These are phyloP conservation scores for Microcyclosporella mali DNA, from an alignment of 2,329 filamentous ascomycete species.

Conservation along the genomic window DNA sequence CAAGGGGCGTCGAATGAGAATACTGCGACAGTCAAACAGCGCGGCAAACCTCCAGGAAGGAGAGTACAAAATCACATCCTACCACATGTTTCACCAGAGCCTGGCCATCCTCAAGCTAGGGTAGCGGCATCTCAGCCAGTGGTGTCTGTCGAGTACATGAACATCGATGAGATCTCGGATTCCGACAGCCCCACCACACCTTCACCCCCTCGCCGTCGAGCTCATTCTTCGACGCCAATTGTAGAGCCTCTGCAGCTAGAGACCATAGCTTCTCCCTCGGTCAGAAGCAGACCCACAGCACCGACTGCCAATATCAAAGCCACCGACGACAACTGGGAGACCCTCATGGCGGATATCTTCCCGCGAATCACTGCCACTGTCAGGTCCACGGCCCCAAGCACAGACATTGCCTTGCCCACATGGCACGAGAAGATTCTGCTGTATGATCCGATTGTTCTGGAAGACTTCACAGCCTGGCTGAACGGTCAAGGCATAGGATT, in stretches of 20 bases:
- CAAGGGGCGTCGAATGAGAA: too few relatives aligned
- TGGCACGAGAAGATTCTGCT: constrained; percentile 93
- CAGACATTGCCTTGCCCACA: constrained; percentile 44
- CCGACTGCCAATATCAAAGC: constrained; percentile 17
- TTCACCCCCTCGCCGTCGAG: constrained; percentile 28
- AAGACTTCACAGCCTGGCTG: constrained; percentile 78
- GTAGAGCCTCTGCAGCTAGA: constrained; percentile 19
- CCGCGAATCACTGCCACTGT: constrained; percentile 45
- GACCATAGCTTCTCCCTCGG: constrained; percentile 10
- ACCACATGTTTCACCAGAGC: not conserved
- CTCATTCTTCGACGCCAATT: constrained; percentile 19
- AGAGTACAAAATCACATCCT: not conserved
- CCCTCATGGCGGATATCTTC: constrained; percentile 37
- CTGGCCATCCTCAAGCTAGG: not conserved
- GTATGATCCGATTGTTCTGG: constrained; percentile 83
- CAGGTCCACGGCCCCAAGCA: constrained; percentile 37
- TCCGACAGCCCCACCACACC: constrained; percentile 26
- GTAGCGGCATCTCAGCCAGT: constrained; percentile 18
- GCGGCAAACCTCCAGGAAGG: constrained; percentile 15
- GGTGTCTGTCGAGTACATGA: constrained; percentile 13
- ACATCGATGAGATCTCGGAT: constrained; percentile 33
- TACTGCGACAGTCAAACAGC: constrained; percentile 6
- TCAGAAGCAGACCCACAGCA: constrained; percentile 1
- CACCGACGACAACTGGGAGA: constrained; percentile 26
- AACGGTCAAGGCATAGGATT: constrained; percentile 45